Evolutionary conservation across 2,329 filamentous ascomycete genomes (phyloP).

Genomic region (Arachnomyces sp.): DNA sequence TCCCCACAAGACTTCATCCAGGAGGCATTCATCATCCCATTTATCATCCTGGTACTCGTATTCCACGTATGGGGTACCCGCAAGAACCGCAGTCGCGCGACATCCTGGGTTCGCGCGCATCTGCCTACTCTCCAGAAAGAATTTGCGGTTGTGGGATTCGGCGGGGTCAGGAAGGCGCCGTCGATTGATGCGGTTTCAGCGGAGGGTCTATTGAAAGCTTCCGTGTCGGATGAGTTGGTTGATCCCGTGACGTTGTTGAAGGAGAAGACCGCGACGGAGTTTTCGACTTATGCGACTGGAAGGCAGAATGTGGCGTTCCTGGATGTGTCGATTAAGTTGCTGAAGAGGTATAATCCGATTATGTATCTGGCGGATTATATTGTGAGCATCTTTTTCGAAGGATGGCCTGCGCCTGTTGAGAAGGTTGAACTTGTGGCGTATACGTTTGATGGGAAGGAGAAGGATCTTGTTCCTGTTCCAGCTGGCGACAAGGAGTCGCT

Average conservation of each 20-base stretch:
- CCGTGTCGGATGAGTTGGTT: constrained; percentile 24
- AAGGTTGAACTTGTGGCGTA: constrained; percentile 70
- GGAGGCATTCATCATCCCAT: constrained; percentile 72
- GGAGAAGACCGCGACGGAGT: constrained; percentile 85
- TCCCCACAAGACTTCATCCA: constrained; percentile 75
- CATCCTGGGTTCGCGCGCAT: constrained; percentile 71
- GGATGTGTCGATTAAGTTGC: constrained; percentile 73
- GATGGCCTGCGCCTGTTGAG: constrained; percentile 61
- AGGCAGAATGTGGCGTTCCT: constrained; percentile 88
- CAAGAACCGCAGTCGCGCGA: constrained; percentile 72
- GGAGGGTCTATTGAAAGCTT: constrained; percentile 32
- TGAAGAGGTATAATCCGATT: constrained; percentile 81
- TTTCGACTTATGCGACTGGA: constrained; percentile 78
- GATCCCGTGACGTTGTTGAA: constrained; percentile 50
- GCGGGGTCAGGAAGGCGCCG: constrained; percentile 42
- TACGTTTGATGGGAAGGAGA: constrained; percentile 87
- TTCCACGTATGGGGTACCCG: constrained; percentile 76
- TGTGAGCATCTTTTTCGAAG: constrained; percentile 73
- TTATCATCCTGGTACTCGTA: constrained; percentile 66
- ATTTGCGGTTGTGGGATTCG: constrained; percentile 81
- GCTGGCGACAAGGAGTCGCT: constrained; percentile 52
- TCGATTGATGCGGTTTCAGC: constrained; percentile 42
- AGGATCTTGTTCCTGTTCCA: constrained; percentile 60
- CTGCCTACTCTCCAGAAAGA: constrained; percentile 65
- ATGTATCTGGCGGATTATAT: constrained; percentile 58